These are phyloP conservation scores for Phytophthora melonis DNA, from an alignment of 352 stramenopile species.

Conservation along the genomic window DNA sequence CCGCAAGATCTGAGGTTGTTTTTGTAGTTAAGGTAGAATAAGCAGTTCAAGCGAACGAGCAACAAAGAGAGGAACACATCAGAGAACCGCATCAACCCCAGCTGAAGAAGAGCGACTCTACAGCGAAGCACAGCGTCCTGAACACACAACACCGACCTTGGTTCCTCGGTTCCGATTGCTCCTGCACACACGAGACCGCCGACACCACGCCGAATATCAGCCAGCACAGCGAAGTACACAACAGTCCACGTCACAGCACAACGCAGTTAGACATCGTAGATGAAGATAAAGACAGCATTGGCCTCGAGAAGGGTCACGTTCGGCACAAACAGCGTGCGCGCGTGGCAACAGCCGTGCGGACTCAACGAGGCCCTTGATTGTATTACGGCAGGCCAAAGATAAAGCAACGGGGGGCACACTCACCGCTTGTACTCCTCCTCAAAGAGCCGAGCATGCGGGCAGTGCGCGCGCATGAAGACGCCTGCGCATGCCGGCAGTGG, in stretches of 20 bases:
- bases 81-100: not conserved
- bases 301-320: not conserved
- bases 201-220: not conserved
- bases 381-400: constrained; percentile 16
- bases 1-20: constrained; percentile 27
- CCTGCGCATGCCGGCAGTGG: constrained; percentile 42
- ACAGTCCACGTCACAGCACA: constrained; percentile 1
- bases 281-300: not conserved
- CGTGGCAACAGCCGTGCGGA: not conserved
- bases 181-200: constrained; percentile 14
- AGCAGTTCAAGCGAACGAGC: not conserved
- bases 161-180: constrained; percentile 60
- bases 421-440: constrained; percentile 73
- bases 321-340: not conserved
- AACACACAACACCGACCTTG: constrained; percentile 36
- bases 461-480: constrained; percentile 51
- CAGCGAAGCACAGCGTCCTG: not conserved
- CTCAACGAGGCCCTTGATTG: constrained; percentile 17
- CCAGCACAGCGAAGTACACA: not conserved
- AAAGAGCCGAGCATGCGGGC: constrained; percentile 57
- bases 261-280: constrained; percentile 10
- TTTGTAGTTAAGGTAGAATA: not conserved
- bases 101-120: not conserved
- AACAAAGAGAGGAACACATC: not conserved
- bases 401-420: constrained; percentile 3